Evolutionary conservation across 2,329 filamentous ascomycete genomes (phyloP).

Genomic region (Gnomoniopsis sp.): DNA sequence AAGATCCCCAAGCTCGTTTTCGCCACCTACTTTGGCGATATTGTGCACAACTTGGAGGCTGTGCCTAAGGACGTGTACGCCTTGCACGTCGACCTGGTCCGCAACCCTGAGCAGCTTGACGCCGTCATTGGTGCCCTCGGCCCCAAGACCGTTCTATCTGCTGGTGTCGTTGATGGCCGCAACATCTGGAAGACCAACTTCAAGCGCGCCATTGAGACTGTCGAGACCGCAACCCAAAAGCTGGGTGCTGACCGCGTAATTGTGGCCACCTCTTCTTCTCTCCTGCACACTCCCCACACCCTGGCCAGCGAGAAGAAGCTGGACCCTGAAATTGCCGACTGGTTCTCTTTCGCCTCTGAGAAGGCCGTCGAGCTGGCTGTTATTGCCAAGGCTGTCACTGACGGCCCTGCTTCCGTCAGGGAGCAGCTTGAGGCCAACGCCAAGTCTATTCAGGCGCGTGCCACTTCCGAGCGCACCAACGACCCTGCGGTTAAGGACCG

Average conservation of each 20-base stretch:
- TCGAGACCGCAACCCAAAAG: slow-evolving; percentile 87
- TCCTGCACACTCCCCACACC: slow-evolving; percentile 97
- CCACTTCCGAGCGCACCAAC: slow-evolving; percentile 92
- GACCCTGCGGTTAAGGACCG: slow-evolving; percentile 96
- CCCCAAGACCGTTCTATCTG: slow-evolving; percentile 85
- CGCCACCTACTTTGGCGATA: slow-evolving; percentile 98
- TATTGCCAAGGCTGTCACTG: slow-evolving; percentile 95
- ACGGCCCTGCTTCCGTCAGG: slow-evolving; percentile 81
- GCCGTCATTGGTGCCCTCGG: slow-evolving; percentile 79
- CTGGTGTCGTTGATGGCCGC: slow-evolving; percentile 94
- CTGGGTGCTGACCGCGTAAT: slow-evolving; percentile 97
- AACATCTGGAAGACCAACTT: slow-evolving; percentile 99
- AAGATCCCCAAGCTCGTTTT: slow-evolving; percentile 85
- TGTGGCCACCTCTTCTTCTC: slow-evolving; percentile 93
- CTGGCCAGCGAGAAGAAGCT: slow-evolving; percentile 99
- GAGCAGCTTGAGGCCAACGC: slow-evolving; percentile 94
- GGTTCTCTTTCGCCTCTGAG: slow-evolving; percentile 98
- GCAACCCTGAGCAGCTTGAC: slow-evolving; percentile 96
- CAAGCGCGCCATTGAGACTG: slow-evolving; percentile 86
- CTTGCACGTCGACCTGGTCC: slow-evolving; percentile 93
- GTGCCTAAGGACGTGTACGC: slow-evolving; percentile 76
- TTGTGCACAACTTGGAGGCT: slow-evolving; percentile 97
- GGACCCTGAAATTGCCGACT: slow-evolving; percentile 86
- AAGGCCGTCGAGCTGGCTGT: slow-evolving; percentile 87
- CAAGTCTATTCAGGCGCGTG: slow-evolving; percentile 87